Conservation (phyloP, 768 basidiomycete species). For the Leccinum broughii region DNA sequence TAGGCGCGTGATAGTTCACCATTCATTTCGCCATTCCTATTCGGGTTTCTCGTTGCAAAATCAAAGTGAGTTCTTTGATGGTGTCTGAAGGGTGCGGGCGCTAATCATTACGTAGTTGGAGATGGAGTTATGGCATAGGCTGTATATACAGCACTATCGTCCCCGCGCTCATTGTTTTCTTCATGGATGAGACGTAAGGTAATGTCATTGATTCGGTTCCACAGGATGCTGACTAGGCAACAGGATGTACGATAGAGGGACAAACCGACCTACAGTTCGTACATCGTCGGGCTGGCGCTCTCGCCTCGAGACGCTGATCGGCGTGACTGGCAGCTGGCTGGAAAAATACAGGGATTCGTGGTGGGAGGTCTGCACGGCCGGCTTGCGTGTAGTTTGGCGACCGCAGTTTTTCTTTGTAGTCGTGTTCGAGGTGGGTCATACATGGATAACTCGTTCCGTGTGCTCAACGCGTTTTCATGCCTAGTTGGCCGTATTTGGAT, state of each 20-base stretch:
- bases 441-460: background rate
- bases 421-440: constrained; percentile 37
- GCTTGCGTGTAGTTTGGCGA: constrained; percentile 46
- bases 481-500: constrained; percentile 48
- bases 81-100: no score
- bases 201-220: background rate
- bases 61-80: constrained; percentile 13
- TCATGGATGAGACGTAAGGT: constrained; percentile 52
- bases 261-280: constrained; percentile 31
- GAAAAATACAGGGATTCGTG: constrained; percentile 45
- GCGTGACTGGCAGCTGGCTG: constrained; percentile 48
- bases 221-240: constrained; percentile 1
- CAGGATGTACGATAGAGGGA: constrained; percentile 51
- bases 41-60: constrained; percentile 31
- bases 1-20: constrained; percentile 31
- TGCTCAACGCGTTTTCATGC: background rate
- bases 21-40: constrained; percentile 32
- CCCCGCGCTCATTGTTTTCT: constrained; percentile 44
- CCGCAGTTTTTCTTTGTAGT: constrained; percentile 45
- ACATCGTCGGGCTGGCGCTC: constrained; percentile 36
- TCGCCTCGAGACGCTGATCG: constrained; percentile 48
- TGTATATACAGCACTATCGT: constrained; percentile 49
- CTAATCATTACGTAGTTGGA: constrained; percentile 35
- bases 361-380: constrained; percentile 33
- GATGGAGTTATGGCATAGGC: constrained; percentile 56